Base-by-base conservation (phyloP, 2,329 filamentous ascomycete species). In the Claviceps pazoutovae region DNA sequence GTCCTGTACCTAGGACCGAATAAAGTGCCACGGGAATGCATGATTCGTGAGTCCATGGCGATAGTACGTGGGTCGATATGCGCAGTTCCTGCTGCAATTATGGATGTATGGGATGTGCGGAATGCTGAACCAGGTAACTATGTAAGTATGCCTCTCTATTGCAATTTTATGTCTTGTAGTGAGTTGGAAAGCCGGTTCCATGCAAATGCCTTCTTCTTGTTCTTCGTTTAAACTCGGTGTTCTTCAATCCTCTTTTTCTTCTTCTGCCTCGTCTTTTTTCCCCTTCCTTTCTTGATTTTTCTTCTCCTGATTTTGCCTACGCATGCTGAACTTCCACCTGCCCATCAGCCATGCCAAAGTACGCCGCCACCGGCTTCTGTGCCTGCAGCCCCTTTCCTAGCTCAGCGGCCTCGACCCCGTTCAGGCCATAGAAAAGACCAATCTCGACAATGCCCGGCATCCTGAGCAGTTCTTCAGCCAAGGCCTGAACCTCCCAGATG, bases 371-470 rank as follows among this genome's bases (percentile, higher is more conserved):
- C 0, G 93, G 93, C 71, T 91, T 95, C 71, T 96, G 88, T 1
- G 87, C 89, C 47, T 86, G 84, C 47, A 80, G 69, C 51, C 75
- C 72, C 57, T 80, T 75, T 53, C 76, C 72, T 51, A 76, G 53
- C 37, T 59, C 58, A 19, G 62, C 72, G 43, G 77, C 78, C 65
- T 94, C 75, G 16, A 79, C 72, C 0, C 91, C 91, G 54, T 91
- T 90, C 61, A 82, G 64, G 3, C 91, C 91, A 43, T 82, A 80
- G 72, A 98, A 98, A 46, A 98, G 76, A 14, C 93, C 93, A 30
- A 94, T 90, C 64, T 95, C 93, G 50, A 96, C 74, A 8, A 98
- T 88, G 48, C 93, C 93, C 1, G 86, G 83, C 57, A 95, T 85
- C 57, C 75, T 74, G 66, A 94, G 88, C 62, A 97, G 83, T 60